These are phyloP conservation scores for Fusarium lyarnte DNA, from an alignment of 2,329 filamentous ascomycete genomes.

Conservation along the genomic window DNA sequence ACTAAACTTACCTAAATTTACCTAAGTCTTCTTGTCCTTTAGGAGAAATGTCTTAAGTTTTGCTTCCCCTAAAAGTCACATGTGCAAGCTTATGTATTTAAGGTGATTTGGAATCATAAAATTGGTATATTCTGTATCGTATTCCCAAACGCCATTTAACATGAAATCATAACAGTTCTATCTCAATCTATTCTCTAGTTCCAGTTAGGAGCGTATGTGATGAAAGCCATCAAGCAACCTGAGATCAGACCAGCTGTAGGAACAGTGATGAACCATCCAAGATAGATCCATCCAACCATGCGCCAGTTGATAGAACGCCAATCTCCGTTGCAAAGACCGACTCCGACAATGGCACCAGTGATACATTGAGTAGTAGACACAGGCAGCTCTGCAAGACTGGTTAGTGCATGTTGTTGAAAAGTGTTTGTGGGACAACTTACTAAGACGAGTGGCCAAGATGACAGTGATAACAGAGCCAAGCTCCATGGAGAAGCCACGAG, in stretches of 20 bases:
- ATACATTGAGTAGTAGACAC: slow-evolving; percentile 74
- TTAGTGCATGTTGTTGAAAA: slow-evolving; percentile 2
- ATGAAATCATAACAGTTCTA: background rate
- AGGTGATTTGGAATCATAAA: background rate
- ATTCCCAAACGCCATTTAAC: background rate
- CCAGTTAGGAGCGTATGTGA: slow-evolving; percentile 69
- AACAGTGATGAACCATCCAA: slow-evolving; percentile 69
- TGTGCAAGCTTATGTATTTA: background rate
- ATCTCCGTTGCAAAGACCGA: slow-evolving; percentile 68
- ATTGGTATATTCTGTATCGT: slow-evolving; percentile 5
- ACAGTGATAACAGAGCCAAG: slow-evolving; percentile 70
- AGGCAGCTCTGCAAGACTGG: slow-evolving; percentile 57
- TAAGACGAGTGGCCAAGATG: slow-evolving; percentile 69
- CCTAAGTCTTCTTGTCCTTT: background rate
- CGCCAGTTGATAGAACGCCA: slow-evolving; percentile 70
- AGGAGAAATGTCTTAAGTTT: background rate
- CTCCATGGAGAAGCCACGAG: slow-evolving; percentile 69
- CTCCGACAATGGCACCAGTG: slow-evolving; percentile 69
- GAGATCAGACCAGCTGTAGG: slow-evolving; percentile 66
- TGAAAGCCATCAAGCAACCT: slow-evolving; percentile 69
- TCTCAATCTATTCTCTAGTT: background rate
- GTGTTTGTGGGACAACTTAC: slow-evolving; percentile 42
- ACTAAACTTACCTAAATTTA: background rate
- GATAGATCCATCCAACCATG: slow-evolving; percentile 68
- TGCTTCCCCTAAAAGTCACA: background rate